These are phyloP conservation scores for Coemansia sp. DNA, from an alignment of 192 early-diverging fungal species.

Conservation along the genomic window DNA sequence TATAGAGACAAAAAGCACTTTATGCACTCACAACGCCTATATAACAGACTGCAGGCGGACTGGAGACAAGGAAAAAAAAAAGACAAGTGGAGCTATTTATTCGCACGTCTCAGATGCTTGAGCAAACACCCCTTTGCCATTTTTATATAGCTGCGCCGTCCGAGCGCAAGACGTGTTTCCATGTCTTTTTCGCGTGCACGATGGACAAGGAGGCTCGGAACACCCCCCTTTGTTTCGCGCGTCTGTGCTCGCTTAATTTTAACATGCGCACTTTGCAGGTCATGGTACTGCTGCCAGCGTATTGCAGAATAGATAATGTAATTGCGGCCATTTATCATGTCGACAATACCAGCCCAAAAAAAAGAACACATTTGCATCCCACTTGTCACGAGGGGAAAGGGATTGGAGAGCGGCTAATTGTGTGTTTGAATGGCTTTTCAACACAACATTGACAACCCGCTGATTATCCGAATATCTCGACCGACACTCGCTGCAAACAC, in stretches of 20 bases:
- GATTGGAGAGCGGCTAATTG: constrained; percentile 5
- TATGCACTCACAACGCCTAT: too few relatives aligned
- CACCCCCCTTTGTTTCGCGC: too few relatives aligned
- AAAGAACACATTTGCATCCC: not conserved
- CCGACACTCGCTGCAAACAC: constrained; percentile 26
- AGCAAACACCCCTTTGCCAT: too few relatives aligned
- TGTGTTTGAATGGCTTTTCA: not conserved
- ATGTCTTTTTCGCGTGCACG: not conserved
- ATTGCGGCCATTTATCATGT: not conserved
- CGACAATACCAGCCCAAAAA: not conserved
- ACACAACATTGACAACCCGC: too few relatives aligned
- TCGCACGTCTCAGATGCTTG: too few relatives aligned
- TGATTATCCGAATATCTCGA: constrained; percentile 22
- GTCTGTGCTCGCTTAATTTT: not conserved
- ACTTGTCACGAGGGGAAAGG: not conserved
- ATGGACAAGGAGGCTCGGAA: too few relatives aligned
- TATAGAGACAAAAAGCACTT: too few relatives aligned
- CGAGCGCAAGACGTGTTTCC: too few relatives aligned
- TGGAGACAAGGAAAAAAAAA: too few relatives aligned
- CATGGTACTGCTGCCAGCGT: not conserved
- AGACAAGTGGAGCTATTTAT: too few relatives aligned
- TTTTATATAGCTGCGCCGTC: too few relatives aligned
- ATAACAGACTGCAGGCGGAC: too few relatives aligned
- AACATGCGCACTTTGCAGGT: not conserved
- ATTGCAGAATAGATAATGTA: constrained; percentile 8